Conservation (phyloP, 116 monocot genomes). For the Trichopus zeylanicus region DNA sequence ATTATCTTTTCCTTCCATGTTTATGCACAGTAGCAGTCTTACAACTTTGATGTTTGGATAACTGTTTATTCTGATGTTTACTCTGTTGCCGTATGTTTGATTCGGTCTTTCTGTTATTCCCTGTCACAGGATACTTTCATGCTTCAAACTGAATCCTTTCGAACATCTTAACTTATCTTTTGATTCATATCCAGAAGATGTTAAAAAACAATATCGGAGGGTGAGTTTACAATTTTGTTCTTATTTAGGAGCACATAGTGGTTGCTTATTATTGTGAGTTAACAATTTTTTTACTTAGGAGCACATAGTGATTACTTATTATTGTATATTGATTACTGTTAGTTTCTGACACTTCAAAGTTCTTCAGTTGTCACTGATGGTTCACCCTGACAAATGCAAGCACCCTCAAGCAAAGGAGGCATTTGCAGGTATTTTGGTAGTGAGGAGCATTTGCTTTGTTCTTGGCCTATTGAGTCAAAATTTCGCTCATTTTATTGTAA, state of each 20-base stretch:
- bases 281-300: too few relatives aligned
- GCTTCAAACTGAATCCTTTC: conserved; percentile 97
- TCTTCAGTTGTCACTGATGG: conserved; percentile 85
- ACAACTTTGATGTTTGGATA: background rate
- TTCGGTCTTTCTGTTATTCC: background rate
- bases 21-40: too few relatives aligned
- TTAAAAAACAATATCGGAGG: conserved; percentile 88
- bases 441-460: too few relatives aligned
- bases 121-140: conserved; percentile 76
- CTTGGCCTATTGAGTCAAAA: too few relatives aligned
- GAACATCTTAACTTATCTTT: conserved; percentile 88
- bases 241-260: too few relatives aligned
- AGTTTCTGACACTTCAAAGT: background rate
- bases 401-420: conserved; percentile 98
- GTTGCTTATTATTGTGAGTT: too few relatives aligned
- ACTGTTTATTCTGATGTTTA: background rate
- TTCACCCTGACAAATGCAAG: conserved; percentile 99
- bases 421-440: conserved; percentile 94
- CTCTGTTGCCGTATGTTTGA: background rate
- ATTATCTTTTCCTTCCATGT: too few relatives aligned
- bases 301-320: background rate
- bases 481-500: too few relatives aligned
- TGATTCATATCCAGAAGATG: conserved; percentile 75
- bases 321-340: background rate
- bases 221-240: conserved; percentile 14